These are phyloP conservation scores for Cryphonectria japonica DNA, from an alignment of 2,329 filamentous ascomycete genomes.

Conservation along the genomic window DNA sequence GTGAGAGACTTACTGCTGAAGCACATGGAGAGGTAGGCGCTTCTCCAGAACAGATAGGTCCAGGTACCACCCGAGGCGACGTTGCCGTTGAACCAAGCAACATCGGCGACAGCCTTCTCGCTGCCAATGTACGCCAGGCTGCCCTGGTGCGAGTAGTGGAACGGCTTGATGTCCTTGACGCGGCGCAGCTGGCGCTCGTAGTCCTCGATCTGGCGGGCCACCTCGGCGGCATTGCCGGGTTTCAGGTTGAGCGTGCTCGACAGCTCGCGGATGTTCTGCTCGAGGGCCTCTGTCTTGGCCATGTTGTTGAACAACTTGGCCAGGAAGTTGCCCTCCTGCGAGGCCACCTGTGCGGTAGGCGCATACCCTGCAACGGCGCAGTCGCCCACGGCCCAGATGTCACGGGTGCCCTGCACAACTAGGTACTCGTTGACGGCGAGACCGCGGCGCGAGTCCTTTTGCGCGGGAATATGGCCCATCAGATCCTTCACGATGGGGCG, in stretches of 20 bases:
- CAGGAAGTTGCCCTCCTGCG: conserved; percentile 94
- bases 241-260: conserved; percentile 64
- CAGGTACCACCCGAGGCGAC: conserved; percentile 89
- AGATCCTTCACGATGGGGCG: conserved; percentile 89
- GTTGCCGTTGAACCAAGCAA: conserved; percentile 97
- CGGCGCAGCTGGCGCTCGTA: conserved; percentile 85
- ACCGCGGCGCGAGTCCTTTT: conserved; percentile 92
- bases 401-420: conserved; percentile 93
- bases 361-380: conserved; percentile 98
- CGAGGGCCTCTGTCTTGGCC: conserved; percentile 88
- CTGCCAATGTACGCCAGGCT: conserved; percentile 97
- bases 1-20: conserved; percentile 83
- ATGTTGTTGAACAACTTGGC: conserved; percentile 98
- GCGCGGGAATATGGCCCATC: conserved; percentile 88
- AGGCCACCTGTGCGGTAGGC: conserved; percentile 93
- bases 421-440: conserved; percentile 98
- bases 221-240: conserved; percentile 68
- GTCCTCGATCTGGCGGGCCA: conserved; percentile 76
- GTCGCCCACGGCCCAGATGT: conserved; percentile 98
- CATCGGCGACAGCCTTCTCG: conserved; percentile 94
- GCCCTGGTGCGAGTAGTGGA: conserved; percentile 98
- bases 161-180: conserved; percentile 94
- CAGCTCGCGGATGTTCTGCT: conserved; percentile 73
- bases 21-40: conserved; percentile 98
- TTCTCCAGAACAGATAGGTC: conserved; percentile 98